Evolutionary conservation across 2,329 filamentous ascomycete species (phyloP), one percentile per base, ranked within the genome.

Genomic region (Oidium heveae): DNA sequence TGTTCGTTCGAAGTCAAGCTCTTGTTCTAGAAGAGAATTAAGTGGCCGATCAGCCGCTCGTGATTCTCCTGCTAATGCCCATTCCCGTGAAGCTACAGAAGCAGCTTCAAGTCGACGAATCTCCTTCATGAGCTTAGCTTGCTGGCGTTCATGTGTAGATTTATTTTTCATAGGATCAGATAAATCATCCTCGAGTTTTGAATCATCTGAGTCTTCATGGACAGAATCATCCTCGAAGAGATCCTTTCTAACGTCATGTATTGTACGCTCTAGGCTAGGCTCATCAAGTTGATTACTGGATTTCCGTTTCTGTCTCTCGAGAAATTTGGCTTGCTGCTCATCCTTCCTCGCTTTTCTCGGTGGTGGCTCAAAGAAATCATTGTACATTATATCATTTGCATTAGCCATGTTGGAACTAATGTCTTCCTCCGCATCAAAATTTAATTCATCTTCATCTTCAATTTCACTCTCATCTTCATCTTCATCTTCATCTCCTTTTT

Each of bases 11-110:
- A 96, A 98, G 60, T 96, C 89, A 28, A 98, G 75, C 62, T 96
- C 87, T 69, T 96, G 80, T 65, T 96, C 88, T 0, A 98, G 77
- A 2, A 98, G 75, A 0, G 89, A 95, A 70, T 98, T 96, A 54
- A 86, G 66, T 0, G 91, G 91, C 37, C 91, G 77, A 60, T 91
- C 86, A 0, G 74, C 73, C 1, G 86, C 89, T 52, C 79, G 75
- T 4, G 88, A 88, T 72, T 98, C 91, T 63, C 91, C 91, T 10
- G 83, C 76, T 54, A 96, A 71, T 18, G 85, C 84, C 91, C 91
- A 98, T 63, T 89, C 79, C 56, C 87, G 82, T 68, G 94, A 93
- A 33, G 85, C 83, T 0, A 96, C 82, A 55, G 88, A 89, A 32
- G 82, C 86, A 4, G 85, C 80, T 72, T 98, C 91, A 18, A 98